phyloP scores from a whole-genome alignment of 495 filamentous ascomycete species.

The Trichoderma reesei region DNA sequence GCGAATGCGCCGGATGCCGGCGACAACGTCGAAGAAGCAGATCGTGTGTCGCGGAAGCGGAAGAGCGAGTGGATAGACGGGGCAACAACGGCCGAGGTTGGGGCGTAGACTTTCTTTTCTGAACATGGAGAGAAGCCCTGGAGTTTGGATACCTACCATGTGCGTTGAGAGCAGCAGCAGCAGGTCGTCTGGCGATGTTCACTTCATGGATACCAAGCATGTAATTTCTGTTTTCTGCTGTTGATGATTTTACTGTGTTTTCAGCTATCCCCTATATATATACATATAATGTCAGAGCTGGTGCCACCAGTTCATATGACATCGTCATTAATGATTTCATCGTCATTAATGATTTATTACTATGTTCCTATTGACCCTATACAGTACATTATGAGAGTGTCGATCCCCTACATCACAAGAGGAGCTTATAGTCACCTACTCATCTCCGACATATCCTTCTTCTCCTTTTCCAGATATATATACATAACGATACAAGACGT shows the following conservation, averaged over 20 bases:
- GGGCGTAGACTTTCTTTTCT: too few species aligned
- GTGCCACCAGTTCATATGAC: background rate
- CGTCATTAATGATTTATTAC: too few species aligned
- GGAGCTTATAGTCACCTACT: too few species aligned
- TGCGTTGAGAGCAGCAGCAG: background rate
- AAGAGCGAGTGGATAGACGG: conserved; percentile 11
- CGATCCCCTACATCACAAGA: too few species aligned
- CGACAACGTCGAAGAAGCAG: background rate
- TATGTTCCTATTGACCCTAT: too few species aligned
- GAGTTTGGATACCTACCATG: background rate
- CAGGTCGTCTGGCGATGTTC: background rate
- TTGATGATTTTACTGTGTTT: background rate
- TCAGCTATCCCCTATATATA: too few species aligned
- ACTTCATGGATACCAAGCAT: background rate
- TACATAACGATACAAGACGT: too few species aligned
- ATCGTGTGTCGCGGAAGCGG: background rate
- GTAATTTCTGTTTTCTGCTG: background rate
- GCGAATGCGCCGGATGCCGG: background rate
- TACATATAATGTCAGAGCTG: background rate
- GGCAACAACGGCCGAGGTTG: background rate
- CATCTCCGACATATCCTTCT: too few species aligned
- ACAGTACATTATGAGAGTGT: too few species aligned
- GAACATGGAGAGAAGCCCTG: background rate
- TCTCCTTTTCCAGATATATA: too few species aligned
- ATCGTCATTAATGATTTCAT: too few species aligned